Evolutionary conservation across 1,284 basidiomycete genomes (phyloP).

Genomic region (Boletus smithii): DNA sequence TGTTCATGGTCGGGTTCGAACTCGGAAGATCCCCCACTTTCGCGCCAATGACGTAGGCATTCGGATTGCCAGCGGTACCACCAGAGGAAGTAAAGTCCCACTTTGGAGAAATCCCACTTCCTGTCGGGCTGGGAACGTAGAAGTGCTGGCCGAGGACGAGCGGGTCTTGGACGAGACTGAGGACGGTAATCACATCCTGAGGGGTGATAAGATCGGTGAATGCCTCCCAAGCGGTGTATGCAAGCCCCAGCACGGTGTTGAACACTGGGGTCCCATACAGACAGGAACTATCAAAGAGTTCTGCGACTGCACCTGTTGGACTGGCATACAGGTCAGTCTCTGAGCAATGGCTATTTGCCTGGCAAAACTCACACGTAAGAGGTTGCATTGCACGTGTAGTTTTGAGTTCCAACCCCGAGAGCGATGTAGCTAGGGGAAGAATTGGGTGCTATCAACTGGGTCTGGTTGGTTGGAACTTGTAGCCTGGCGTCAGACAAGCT

Average conservation of each 20-base stretch:
- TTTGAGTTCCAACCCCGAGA: conserved; percentile 41
- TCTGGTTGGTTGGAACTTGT: conserved; percentile 26
- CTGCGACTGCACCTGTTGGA: conserved; percentile 50
- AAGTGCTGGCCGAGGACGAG: conserved; percentile 53
- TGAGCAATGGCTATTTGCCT: background rate
- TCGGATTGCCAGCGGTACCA: conserved; percentile 37
- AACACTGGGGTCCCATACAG: conserved; percentile 34
- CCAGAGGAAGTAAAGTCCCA: conserved; percentile 55
- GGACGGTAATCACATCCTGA: conserved; percentile 36
- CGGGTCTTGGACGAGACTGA: conserved; percentile 27
- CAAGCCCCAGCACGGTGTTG: conserved; percentile 39
- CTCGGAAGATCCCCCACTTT: conserved; percentile 38
- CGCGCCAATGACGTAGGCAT: conserved; percentile 48
- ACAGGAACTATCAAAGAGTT: conserved; percentile 60
- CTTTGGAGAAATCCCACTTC: conserved; percentile 47
- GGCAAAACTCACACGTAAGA: conserved; percentile 36
- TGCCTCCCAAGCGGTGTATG: conserved; percentile 40
- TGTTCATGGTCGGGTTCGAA: conserved; percentile 40
- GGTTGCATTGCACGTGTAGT: conserved; percentile 41
- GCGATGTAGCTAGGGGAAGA: conserved; percentile 41
- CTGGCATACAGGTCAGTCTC: conserved; percentile 17
- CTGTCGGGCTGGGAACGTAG: conserved; percentile 51
- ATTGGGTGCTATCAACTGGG: conserved; percentile 35
- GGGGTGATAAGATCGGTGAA: conserved; percentile 20
- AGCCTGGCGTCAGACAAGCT: conserved; percentile 18